Evolutionary conservation across 208 protist genomes (phyloP).

Genomic region (Leptomonas seymouri): DNA sequence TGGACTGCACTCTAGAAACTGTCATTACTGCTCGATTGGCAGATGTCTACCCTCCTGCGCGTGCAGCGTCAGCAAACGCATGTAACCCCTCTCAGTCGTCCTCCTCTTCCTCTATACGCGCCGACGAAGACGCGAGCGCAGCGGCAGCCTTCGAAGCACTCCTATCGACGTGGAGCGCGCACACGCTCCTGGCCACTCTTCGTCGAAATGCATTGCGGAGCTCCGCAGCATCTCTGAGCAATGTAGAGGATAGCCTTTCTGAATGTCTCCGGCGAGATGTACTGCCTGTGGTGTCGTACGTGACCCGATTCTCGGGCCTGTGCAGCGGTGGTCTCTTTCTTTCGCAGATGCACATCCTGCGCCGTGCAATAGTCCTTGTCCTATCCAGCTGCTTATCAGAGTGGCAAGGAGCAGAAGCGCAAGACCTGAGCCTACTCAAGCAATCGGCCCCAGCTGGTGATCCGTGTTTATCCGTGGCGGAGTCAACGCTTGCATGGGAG

Average conservation of each 20-base stretch:
- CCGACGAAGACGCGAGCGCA: background rate
- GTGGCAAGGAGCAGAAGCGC: conserved; percentile 2
- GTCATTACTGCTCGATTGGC: conserved; percentile 1
- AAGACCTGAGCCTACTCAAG: background rate
- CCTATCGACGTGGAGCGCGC: conserved; percentile 27
- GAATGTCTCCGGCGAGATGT: conserved; percentile 5
- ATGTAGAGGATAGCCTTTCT: background rate
- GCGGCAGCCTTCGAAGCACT: conserved; percentile 12
- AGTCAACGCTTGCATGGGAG: conserved; percentile 13
- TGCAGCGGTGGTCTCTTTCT: background rate
- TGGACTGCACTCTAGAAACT: conserved; percentile 7
- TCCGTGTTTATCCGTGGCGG: background rate
- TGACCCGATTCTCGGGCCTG: background rate
- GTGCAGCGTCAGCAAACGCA: background rate
- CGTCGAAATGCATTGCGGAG: background rate
- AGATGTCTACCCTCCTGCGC: conserved; percentile 18
- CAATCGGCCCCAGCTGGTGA: background rate
- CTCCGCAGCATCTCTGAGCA: background rate
- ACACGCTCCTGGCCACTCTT: conserved; percentile 14
- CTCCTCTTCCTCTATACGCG: background rate
- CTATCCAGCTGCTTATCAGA: conserved; percentile 18
- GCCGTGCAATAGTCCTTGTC: conserved; percentile 16
- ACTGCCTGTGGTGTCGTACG: conserved; percentile 21
- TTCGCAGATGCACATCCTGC: background rate
- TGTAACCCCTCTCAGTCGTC: background rate